A percentile compares a stretch with the other conserved stretches of the same genome.
These are phyloP conservation scores for Urochloa ruziziensis DNA, from an alignment of 176 grass and related monocot species.

Conservation along the genomic window DNA sequence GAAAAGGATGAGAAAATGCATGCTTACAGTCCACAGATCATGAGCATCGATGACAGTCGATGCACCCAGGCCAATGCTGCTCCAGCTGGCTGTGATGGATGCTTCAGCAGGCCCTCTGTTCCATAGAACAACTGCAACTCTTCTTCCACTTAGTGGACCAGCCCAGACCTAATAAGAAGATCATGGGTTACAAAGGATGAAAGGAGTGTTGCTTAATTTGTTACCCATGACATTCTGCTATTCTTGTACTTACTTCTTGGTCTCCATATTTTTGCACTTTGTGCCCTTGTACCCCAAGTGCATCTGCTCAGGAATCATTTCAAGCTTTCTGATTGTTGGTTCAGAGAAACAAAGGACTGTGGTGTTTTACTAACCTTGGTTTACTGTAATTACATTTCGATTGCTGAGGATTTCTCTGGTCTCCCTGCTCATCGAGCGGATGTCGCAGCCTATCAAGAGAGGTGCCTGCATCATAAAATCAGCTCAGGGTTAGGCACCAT, in stretches of 20 bases:
- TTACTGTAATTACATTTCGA: conserved; percentile 70
- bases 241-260: conserved; percentile 24
- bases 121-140: conserved; percentile 54
- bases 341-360: background rate
- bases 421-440: conserved; percentile 42
- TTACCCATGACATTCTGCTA: background rate
- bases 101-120: conserved; percentile 38
- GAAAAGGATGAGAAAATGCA: background rate
- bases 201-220: too few species aligned
- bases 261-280: conserved; percentile 42
- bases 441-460: conserved; percentile 66
- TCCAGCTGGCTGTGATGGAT: conserved; percentile 36
- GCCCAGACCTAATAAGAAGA: conserved; percentile 51
- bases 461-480: conserved; percentile 50
- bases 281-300: conserved; percentile 52
- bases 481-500: background rate
- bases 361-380: conserved; percentile 53
- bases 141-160: conserved; percentile 34
- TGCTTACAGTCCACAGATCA: conserved; percentile 52
- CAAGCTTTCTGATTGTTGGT: background rate
- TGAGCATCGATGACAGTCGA: conserved; percentile 42
- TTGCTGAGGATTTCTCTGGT: conserved; percentile 62
- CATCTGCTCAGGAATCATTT: conserved; percentile 33
- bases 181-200: background rate
- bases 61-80: conserved; percentile 36